Evolutionary conservation across 192 early-diverging fungal species (phyloP).

Genomic region (Powellomyces hirtus): DNA sequence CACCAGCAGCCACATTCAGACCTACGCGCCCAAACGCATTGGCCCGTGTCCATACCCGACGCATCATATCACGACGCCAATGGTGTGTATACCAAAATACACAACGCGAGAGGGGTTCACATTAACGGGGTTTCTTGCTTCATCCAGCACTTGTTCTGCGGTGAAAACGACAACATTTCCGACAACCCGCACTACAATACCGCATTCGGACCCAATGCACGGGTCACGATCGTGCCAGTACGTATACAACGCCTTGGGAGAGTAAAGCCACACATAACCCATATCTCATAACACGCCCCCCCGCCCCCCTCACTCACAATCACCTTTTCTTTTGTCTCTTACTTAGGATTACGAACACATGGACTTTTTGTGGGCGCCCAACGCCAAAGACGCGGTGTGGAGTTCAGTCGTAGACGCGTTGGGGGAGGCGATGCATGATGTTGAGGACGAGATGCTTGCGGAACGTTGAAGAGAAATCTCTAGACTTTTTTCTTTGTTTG

Average conservation of each 20-base stretch:
- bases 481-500: too few relatives aligned
- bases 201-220: background rate
- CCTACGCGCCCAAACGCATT: conserved; percentile 14
- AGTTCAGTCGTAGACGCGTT: conserved; percentile 5
- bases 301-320: too few relatives aligned
- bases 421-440: background rate
- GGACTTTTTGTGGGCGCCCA: conserved; percentile 31
- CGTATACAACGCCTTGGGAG: background rate
- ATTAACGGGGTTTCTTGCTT: too few relatives aligned
- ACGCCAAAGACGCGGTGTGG: conserved; percentile 27
- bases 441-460: background rate
- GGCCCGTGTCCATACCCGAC: conserved; percentile 33
- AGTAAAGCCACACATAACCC: background rate
- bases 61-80: conserved; percentile 33
- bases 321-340: background rate
- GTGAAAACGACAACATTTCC: conserved; percentile 22
- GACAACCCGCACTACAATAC: conserved; percentile 1
- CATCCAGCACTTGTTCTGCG: conserved; percentile 23
- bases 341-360: conserved; percentile 29
- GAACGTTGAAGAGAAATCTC: background rate
- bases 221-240: background rate
- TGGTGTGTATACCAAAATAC: conserved; percentile 4
- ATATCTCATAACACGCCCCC: background rate
- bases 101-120: too few relatives aligned
- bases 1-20: conserved; percentile 1